Conservation (phyloP, 768 basidiomycete species). For the Boletus tomentosulus region DNA sequence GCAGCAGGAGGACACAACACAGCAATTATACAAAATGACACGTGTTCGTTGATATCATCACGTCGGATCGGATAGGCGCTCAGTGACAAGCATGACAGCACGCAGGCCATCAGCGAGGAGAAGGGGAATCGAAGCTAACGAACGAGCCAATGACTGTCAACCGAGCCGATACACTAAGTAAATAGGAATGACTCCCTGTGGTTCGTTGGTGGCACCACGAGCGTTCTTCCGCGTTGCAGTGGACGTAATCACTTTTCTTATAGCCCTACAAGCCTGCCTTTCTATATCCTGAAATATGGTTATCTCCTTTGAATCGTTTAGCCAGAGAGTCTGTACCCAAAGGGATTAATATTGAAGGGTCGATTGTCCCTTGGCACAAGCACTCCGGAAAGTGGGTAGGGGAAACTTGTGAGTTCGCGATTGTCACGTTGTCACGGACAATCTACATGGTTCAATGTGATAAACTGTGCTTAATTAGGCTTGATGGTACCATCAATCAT, state of each 20-base stretch:
- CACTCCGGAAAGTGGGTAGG: neutral
- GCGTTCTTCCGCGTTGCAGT: neutral
- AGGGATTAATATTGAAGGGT: neutral
- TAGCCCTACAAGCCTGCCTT: no score
- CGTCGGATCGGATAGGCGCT: neutral
- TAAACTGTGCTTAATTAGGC: conserved; percentile 7
- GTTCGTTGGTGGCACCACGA: no score
- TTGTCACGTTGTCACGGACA: neutral
- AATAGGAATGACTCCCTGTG: neutral
- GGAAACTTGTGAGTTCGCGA: neutral
- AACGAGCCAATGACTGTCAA: neutral
- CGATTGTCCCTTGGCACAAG: neutral
- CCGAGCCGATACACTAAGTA: neutral
- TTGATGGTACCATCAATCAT: conserved; percentile 39
- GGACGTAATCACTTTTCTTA: neutral
- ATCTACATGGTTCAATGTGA: neutral
- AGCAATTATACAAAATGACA: neutral
- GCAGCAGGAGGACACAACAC: neutral
- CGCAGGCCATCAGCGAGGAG: neutral
- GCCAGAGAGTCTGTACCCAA: neutral
- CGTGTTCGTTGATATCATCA: neutral
- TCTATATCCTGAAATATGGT: neutral
- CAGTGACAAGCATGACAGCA: neutral
- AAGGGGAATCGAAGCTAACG: no score
- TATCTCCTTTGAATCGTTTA: neutral